A percentile compares a stretch with the other conserved stretches of the same genome.
Evolutionary conservation across 2,329 filamentous ascomycete species (phyloP).

Genomic region (Geosmithia morbida): DNA sequence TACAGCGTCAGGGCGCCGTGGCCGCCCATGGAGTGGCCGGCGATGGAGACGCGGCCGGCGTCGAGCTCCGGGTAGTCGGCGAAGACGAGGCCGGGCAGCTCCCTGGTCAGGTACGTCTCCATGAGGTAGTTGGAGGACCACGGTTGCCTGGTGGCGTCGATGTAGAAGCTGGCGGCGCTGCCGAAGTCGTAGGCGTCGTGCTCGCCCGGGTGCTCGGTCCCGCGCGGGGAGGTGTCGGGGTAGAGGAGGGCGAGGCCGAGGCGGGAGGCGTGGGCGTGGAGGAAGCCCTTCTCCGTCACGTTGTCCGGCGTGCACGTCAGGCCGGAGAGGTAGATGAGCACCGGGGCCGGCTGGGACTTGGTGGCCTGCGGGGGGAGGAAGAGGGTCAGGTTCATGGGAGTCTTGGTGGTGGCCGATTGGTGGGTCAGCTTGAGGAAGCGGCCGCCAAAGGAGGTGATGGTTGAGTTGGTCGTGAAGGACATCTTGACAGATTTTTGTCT

Average conservation of each 20-base stretch:
- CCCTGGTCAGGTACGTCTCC: constrained; percentile 82
- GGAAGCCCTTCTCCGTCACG: constrained; percentile 72
- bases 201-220: constrained; percentile 68
- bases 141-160: constrained; percentile 66
- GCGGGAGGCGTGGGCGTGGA: constrained; percentile 67
- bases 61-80: constrained; percentile 58
- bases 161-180: constrained; percentile 83
- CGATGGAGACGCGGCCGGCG: constrained; percentile 57
- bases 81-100: constrained; percentile 72
- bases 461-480: constrained; percentile 80
- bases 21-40: constrained; percentile 93
- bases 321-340: constrained; percentile 87
- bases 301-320: constrained; percentile 91
- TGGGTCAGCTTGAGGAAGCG: constrained; percentile 91
- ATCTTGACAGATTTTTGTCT: constrained; percentile 35
- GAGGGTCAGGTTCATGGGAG: constrained; percentile 85
- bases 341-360: constrained; percentile 44
- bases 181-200: constrained; percentile 88
- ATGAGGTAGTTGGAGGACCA: constrained; percentile 76
- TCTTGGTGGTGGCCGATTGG: constrained; percentile 61
- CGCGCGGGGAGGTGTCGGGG: constrained; percentile 87
- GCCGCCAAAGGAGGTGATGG: constrained; percentile 84
- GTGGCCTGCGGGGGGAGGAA: constrained; percentile 68
- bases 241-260: constrained; percentile 86
- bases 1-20: constrained; percentile 89